These are phyloP conservation scores for Naganishia friedmannii DNA, from an alignment of 768 basidiomycete species.

Conservation along the genomic window DNA sequence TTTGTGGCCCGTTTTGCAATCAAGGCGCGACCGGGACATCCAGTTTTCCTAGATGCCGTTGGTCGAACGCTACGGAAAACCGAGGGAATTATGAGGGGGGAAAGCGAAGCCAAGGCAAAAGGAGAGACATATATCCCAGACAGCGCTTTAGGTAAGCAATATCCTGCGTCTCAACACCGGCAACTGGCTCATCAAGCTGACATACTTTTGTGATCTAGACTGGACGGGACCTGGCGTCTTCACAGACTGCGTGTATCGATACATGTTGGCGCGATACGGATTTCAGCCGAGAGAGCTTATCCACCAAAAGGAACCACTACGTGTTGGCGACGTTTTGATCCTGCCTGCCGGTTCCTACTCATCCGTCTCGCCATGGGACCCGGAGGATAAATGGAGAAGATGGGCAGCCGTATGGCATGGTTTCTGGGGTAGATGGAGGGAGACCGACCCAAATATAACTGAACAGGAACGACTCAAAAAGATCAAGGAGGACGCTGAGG, in stretches of 20 bases:
- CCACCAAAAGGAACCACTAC: conserved; percentile 37
- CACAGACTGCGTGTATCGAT: conserved; percentile 42
- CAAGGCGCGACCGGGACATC: conserved; percentile 35
- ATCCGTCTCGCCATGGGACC: conserved; percentile 37
- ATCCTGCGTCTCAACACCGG: too few species aligned
- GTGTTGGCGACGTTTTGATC: conserved; percentile 43
- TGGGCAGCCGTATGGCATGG: conserved; percentile 43
- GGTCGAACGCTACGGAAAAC: conserved; percentile 34
- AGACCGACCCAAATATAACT: conserved; percentile 37
- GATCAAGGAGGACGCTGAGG: conserved; percentile 34
- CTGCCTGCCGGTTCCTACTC: conserved; percentile 37
- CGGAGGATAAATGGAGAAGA: conserved; percentile 36
- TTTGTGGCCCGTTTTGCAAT: not conserved
- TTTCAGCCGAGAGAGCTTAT: conserved; percentile 39
- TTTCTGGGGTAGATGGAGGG: conserved; percentile 42
- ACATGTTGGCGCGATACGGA: conserved; percentile 41
- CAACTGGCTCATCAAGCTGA: too few species aligned
- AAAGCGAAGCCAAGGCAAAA: conserved; percentile 30
- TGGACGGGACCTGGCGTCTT: conserved; percentile 45
- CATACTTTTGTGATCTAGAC: not conserved
- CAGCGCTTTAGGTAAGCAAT: conserved; percentile 33
- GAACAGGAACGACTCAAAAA: conserved; percentile 39
- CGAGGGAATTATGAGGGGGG: conserved; percentile 30
- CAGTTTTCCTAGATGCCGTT: conserved; percentile 41
- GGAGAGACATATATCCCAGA: conserved; percentile 39